Conservation (phyloP, 2,329 filamentous ascomycete genomes). For the Thielaviopsis cerberus region DNA sequence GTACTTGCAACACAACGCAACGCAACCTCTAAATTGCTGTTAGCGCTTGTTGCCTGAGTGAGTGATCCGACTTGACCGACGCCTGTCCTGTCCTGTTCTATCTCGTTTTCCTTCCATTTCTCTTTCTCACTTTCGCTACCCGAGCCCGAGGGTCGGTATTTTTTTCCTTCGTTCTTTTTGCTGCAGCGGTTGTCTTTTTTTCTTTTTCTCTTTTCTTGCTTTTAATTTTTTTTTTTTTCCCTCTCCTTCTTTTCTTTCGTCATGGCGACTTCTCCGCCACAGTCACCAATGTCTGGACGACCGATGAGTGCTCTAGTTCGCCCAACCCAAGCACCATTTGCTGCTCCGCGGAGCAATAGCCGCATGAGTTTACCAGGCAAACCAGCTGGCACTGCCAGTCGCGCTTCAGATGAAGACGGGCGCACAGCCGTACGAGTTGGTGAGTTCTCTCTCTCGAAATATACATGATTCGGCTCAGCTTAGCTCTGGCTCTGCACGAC, state of each 20-base stretch:
- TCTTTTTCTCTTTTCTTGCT: background rate
- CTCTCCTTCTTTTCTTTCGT: conserved; percentile 1
- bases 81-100: background rate
- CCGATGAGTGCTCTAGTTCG: conserved; percentile 69
- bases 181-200: background rate
- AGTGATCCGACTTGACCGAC: background rate
- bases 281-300: conserved; percentile 46
- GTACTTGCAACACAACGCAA: background rate
- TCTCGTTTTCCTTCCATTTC: background rate
- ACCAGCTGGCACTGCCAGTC: conserved; percentile 50
- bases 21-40: background rate
- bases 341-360: conserved; percentile 53
- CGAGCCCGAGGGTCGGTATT: background rate
- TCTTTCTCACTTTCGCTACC: background rate
- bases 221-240: background rate
- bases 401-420: conserved; percentile 73
- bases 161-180: conserved; percentile 2
- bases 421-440: conserved; percentile 92
- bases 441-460: conserved; percentile 32
- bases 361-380: conserved; percentile 73
- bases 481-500: background rate
- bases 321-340: conserved; percentile 20
- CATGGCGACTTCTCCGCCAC: conserved; percentile 54
- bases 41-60: background rate
- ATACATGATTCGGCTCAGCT: too few species aligned